Percentiles rank a stretch among this genome's conserved stretches.
Conservation (phyloP, 352 stramenopile genomes). For the Phytopythium kandeliae region DNA sequence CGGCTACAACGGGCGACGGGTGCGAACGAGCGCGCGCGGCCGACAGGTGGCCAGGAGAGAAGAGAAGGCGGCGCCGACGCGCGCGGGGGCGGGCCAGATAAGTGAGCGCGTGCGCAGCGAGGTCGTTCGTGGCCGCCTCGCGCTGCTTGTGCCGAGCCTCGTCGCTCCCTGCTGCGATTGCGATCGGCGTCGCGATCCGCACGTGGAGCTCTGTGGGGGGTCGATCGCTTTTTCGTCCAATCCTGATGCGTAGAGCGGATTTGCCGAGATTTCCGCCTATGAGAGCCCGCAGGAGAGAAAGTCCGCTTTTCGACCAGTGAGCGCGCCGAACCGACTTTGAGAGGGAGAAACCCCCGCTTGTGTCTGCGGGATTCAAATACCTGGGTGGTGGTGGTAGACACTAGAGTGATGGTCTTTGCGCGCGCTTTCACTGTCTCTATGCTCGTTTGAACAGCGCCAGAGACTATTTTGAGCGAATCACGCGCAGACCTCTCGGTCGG, state of each 20-base stretch:
- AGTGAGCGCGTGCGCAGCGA: too few species aligned
- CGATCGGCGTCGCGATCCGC: slow-evolving; percentile 1
- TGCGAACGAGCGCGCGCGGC: too few species aligned
- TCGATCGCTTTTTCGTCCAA: slow-evolving; percentile 2
- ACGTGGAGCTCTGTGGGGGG: slow-evolving; percentile 9
- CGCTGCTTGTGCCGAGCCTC: too few species aligned
- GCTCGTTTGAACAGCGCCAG: too few species aligned
- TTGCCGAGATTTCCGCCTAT: slow-evolving; percentile 27
- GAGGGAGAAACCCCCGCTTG: background rate
- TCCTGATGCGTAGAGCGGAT: too few species aligned
- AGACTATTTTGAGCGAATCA: slow-evolving; percentile 10
- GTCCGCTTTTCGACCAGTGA: background rate
- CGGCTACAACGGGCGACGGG: too few species aligned
- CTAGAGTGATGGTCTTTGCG: background rate
- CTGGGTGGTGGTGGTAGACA: background rate
- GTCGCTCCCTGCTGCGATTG: background rate
- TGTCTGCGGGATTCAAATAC: too few species aligned
- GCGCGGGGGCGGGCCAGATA: too few species aligned
- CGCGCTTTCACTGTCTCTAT: too few species aligned
- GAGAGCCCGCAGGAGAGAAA: background rate
- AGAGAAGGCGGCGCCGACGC: too few species aligned
- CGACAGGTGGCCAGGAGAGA: too few species aligned
- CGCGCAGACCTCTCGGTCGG: slow-evolving; percentile 7
- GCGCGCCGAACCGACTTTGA: background rate
- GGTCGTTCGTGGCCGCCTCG: too few species aligned